phyloP scores from a whole-genome alignment of 129 eudicot species.

The Lactuca saligna region DNA sequence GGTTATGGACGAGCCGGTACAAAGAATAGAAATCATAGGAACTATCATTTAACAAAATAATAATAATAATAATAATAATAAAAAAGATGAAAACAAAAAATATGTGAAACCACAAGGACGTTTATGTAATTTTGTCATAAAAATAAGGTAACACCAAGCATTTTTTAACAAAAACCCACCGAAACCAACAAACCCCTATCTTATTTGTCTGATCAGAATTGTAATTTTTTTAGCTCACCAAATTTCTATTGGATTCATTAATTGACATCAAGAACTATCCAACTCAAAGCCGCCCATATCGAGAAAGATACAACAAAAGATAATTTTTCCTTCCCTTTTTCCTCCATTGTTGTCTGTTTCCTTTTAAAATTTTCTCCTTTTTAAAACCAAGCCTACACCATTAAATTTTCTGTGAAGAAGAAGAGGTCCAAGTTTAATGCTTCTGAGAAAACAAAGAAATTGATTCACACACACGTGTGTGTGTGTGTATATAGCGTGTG shows the following conservation, averaged over 20 bases:
- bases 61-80: no score
- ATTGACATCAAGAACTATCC: slow-evolving; percentile 31
- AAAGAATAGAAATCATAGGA: no score
- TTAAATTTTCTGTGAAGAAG: slow-evolving; percentile 19
- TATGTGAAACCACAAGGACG: not conserved
- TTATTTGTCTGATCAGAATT: slow-evolving; percentile 7
- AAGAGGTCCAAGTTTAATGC: slow-evolving; percentile 30
- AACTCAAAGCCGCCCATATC: slow-evolving; percentile 46
- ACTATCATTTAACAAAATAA: no score
- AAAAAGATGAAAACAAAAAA: not conserved
- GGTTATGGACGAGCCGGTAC: no score
- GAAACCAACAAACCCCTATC: slow-evolving; percentile 17
- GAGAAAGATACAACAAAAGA: slow-evolving; percentile 34
- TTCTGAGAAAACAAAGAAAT: slow-evolving; percentile 39
- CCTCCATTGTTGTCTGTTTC: slow-evolving; percentile 18
- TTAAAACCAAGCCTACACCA: slow-evolving; percentile 8
- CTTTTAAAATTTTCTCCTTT: slow-evolving; percentile 5
- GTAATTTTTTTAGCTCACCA: slow-evolving; percentile 23
- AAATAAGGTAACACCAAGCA: not conserved
- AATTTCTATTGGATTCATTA: slow-evolving; percentile 23
- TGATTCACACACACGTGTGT: slow-evolving; percentile 19
- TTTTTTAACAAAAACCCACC: slow-evolving; percentile 21
- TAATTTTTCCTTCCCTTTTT: slow-evolving; percentile 22
- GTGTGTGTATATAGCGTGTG: not conserved
- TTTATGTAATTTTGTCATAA: no score